A percentile compares a stretch with the other conserved stretches of the same genome.
These are phyloP conservation scores for Neophaeococcomyces aloes DNA, from an alignment of 2,329 filamentous ascomycete genomes.

Conservation along the genomic window DNA sequence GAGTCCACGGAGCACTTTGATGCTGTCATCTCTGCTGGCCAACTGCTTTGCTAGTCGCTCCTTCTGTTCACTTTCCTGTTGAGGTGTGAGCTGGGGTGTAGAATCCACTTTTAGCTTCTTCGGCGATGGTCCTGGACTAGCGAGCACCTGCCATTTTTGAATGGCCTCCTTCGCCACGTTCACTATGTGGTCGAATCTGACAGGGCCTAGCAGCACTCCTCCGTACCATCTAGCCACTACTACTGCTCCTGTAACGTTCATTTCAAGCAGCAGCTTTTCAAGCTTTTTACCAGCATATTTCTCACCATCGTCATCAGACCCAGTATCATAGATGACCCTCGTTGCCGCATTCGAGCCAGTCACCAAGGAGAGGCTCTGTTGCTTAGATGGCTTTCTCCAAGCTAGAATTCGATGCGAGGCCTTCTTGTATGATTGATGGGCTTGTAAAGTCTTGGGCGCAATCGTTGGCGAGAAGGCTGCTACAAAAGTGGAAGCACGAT, in stretches of 20 bases:
- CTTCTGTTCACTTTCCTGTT: constrained; percentile 27
- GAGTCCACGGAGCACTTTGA: constrained; percentile 36
- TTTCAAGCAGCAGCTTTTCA: constrained; percentile 36
- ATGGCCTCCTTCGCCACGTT: constrained; percentile 40
- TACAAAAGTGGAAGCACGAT: constrained; percentile 43
- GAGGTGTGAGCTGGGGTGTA: background rate
- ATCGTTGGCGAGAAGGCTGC: constrained; percentile 39
- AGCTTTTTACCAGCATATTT: constrained; percentile 41
- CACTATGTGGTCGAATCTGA: constrained; percentile 45
- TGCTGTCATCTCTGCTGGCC: constrained; percentile 38
- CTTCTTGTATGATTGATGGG: constrained; percentile 32
- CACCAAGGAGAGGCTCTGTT: constrained; percentile 30
- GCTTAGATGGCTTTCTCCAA: constrained; percentile 39
- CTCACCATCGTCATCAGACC: constrained; percentile 46
- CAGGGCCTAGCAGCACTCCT: constrained; percentile 42
- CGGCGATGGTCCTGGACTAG: constrained; percentile 23
- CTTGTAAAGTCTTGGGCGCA: constrained; percentile 30
- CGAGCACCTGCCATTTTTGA: constrained; percentile 27
- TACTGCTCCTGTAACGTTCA: constrained; percentile 35
- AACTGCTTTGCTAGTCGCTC: constrained; percentile 31
- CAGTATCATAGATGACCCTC: constrained; percentile 32
- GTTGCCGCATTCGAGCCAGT: constrained; percentile 15
- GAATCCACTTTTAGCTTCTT: background rate
- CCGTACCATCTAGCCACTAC: constrained; percentile 48
- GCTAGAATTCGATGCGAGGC: constrained; percentile 44